These are phyloP conservation scores for Cucurbita pepo DNA, from an alignment of 306 rosid genomes.

Conservation along the genomic window DNA sequence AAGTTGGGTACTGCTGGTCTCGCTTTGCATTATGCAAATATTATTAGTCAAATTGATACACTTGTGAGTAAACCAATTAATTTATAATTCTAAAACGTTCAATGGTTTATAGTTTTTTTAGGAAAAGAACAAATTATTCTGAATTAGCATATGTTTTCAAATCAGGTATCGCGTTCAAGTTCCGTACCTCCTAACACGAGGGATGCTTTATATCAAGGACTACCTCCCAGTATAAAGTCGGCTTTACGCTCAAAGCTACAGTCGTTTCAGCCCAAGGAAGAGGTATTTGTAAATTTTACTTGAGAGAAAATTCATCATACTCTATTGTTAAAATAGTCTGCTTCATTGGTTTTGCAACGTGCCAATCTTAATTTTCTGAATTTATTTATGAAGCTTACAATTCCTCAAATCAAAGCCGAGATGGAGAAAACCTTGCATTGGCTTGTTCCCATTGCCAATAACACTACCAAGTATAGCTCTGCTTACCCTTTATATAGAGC, in stretches of 20 bases:
- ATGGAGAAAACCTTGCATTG: constrained; percentile 90
- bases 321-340: background rate
- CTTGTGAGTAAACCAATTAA: constrained; percentile 40
- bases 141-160: background rate
- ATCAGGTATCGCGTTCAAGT: constrained; percentile 91
- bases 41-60: constrained; percentile 81
- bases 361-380: background rate
- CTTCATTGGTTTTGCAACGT: background rate
- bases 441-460: constrained; percentile 88
- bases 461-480: constrained; percentile 73
- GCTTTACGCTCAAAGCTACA: constrained; percentile 65
- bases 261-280: constrained; percentile 82
- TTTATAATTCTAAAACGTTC: no score
- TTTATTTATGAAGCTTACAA: constrained; percentile 50
- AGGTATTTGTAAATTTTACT: constrained; percentile 26
- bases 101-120: background rate
- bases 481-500: background rate
- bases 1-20: constrained; percentile 93
- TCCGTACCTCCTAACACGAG: constrained; percentile 91
- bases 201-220: constrained; percentile 89
- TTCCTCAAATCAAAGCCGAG: constrained; percentile 83
- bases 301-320: background rate
- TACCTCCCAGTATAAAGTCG: constrained; percentile 78
- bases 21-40: constrained; percentile 89
- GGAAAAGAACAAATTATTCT: background rate